Evolutionary conservation across 805 yeast genomes (phyloP), one percentile per base, ranked within the genome.

Genomic region (Brettanomyces nanus): DNA sequence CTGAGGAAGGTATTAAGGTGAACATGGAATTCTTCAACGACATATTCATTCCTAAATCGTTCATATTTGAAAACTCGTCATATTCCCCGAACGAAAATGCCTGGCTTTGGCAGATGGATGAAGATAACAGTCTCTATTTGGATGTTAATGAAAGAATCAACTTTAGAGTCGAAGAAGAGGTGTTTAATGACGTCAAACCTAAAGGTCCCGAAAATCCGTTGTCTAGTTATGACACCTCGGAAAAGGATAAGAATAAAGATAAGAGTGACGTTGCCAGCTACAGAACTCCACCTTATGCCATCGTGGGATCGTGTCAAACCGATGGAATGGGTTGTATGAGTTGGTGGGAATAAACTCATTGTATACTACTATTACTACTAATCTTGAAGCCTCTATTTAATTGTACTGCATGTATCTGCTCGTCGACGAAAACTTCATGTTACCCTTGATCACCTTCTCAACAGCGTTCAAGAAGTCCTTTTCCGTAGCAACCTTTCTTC

Each of bases 321-420:
- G 96, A 87, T 52, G 98, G 98, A 31, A 85, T 87, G 94, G 98
- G 98, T 4, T 77, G 94, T 49, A 79, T 85, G 29, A 75, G 89
- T 39, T 92, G 98, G 98, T 90, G 98, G 98, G 94, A 84, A 52
- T 79, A 54, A 56, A 10, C 18, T 11, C 15, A 18, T 11, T 23
- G 11, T 23, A 23, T 23, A 23, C 11, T 23, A 23, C 11, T 7
- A 23, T 23, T 9, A 23, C 26, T 23, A 11, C n/a, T n/a, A n/a
- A n/a, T n/a, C n/a, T n/a, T n/a, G n/a, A n/a, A n/a, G n/a, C n/a
- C n/a, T n/a, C n/a, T n/a, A n/a, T n/a, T 39, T 71, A 89, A 62
- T 90, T 90, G 63, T 90, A 90, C 73, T 92, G 98, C 98, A 92
- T 92, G 68, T 92, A 92, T 69, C 90, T 87, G 51, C 95, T 84